These are phyloP conservation scores for Xylariaceae sp. DNA, from an alignment of 2,329 filamentous ascomycete species.

Conservation along the genomic window DNA sequence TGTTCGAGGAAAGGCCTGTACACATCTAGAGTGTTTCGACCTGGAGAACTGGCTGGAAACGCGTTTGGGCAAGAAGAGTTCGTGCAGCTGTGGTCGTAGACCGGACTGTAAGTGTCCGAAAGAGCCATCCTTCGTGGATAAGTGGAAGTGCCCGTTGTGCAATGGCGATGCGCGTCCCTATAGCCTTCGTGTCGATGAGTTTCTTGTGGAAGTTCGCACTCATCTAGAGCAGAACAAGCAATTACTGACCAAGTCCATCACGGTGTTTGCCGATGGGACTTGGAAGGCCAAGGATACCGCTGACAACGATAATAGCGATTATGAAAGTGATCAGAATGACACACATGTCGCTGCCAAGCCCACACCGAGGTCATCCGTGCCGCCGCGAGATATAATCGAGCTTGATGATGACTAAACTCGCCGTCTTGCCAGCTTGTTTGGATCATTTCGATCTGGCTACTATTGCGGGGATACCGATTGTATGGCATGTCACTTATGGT, in stretches of 20 bases:
- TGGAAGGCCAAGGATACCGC: slow-evolving; percentile 51
- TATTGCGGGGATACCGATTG: background rate
- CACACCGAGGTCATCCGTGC: slow-evolving; percentile 14
- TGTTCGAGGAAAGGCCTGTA: slow-evolving; percentile 63
- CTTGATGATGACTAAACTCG: slow-evolving; percentile 17
- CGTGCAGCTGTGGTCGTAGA: slow-evolving; percentile 33
- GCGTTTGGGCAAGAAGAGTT: slow-evolving; percentile 44
- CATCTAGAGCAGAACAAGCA: slow-evolving; percentile 46
- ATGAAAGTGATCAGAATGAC: slow-evolving; percentile 30
- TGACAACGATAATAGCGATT: slow-evolving; percentile 31
- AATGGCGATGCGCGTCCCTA: slow-evolving; percentile 68
- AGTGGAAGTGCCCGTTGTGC: slow-evolving; percentile 87
- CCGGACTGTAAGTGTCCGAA: slow-evolving; percentile 36
- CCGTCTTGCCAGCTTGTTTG: background rate
- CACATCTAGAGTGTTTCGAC: slow-evolving; percentile 86
- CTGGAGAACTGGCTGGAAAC: slow-evolving; percentile 73
- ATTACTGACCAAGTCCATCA: slow-evolving; percentile 53
- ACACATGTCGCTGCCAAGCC: slow-evolving; percentile 11
- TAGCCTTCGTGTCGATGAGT: slow-evolving; percentile 67
- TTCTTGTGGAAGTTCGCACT: slow-evolving; percentile 58
- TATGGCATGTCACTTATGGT: background rate
- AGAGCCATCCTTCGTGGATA: slow-evolving; percentile 57
- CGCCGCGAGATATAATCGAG: slow-evolving; percentile 22
- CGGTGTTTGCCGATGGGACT: slow-evolving; percentile 56
- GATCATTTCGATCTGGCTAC: background rate